Evolutionary conservation across 2,329 filamentous ascomycete species (phyloP).

Genomic region (Fusarium citri): DNA sequence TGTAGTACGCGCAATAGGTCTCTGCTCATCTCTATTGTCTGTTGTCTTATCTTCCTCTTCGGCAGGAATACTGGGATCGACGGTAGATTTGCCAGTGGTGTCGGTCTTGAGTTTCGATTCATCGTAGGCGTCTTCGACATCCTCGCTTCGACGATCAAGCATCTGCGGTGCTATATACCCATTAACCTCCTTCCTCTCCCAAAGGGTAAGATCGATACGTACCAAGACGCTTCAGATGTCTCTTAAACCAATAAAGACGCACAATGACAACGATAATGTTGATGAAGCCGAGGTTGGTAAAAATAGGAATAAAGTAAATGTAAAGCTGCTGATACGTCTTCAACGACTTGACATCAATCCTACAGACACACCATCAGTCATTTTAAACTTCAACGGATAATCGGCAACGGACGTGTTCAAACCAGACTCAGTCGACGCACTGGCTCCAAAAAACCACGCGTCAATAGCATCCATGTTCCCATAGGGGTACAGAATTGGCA

Average conservation of each 20-base stretch:
- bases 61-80: accelerated
- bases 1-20: not conserved
- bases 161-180: not conserved
- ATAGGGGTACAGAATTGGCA: not conserved
- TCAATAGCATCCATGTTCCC: conserved; percentile 6
- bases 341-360: conserved; percentile 61
- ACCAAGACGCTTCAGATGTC: conserved; percentile 49
- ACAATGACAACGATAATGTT: conserved; percentile 61
- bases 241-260: conserved; percentile 61
- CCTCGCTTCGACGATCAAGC: not conserved
- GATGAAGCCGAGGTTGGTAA: conserved; percentile 62
- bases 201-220: not conserved
- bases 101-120: not conserved
- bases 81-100: not conserved
- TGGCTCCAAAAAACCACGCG: conserved; percentile 8
- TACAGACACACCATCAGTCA: conserved; percentile 33
- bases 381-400: accelerated
- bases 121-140: not conserved
- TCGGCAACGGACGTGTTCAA: not conserved
- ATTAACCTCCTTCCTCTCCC: accelerated
- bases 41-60: accelerated
- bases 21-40: not conserved
- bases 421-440: not conserved
- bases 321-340: conserved; percentile 63
- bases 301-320: conserved; percentile 61